Evolutionary conservation across 1,284 basidiomycete species (phyloP).

Genomic region (Meripilus lineatus): DNA sequence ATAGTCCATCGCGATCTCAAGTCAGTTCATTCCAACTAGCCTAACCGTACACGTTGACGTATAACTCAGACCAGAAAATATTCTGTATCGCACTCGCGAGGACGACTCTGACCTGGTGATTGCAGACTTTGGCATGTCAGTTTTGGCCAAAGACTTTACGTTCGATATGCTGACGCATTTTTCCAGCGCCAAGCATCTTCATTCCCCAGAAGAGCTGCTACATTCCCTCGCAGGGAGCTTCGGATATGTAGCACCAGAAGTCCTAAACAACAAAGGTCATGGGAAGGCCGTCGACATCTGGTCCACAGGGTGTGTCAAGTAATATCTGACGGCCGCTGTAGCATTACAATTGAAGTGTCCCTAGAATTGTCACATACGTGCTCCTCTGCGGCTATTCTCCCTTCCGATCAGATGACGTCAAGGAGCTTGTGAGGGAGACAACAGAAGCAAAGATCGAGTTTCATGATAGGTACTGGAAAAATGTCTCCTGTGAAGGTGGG

Average conservation of each 20-base stretch:
- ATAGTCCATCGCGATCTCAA: conserved; percentile 94
- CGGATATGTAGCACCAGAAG: conserved; percentile 94
- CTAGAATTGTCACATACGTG: conserved; percentile 89
- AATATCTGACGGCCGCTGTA: too few species aligned
- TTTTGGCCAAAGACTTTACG: conserved; percentile 9
- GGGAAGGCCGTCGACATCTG: conserved; percentile 93
- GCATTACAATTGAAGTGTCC: conserved; percentile 1
- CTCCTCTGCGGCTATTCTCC: conserved; percentile 91
- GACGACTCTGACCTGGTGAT: conserved; percentile 81
- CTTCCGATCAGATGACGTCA: conserved; percentile 82
- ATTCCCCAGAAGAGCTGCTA: conserved; percentile 74
- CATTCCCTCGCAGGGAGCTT: conserved; percentile 85
- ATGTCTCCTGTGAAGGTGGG: conserved; percentile 70
- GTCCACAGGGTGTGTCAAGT: conserved; percentile 75
- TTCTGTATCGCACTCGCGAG: conserved; percentile 79
- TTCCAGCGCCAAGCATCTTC: conserved; percentile 78
- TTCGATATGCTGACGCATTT: background rate
- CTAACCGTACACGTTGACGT: background rate
- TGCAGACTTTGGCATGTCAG: conserved; percentile 94
- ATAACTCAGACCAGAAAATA: conserved; percentile 81
- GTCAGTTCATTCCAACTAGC: conserved; percentile 32
- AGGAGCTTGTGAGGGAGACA: conserved; percentile 78
- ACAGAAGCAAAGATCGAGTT: conserved; percentile 83
- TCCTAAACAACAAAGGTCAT: conserved; percentile 80
- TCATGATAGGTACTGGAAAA: conserved; percentile 92